Evolutionary conservation across 1,284 basidiomycete genomes (phyloP).

Genomic region (Tremellales sp.): DNA sequence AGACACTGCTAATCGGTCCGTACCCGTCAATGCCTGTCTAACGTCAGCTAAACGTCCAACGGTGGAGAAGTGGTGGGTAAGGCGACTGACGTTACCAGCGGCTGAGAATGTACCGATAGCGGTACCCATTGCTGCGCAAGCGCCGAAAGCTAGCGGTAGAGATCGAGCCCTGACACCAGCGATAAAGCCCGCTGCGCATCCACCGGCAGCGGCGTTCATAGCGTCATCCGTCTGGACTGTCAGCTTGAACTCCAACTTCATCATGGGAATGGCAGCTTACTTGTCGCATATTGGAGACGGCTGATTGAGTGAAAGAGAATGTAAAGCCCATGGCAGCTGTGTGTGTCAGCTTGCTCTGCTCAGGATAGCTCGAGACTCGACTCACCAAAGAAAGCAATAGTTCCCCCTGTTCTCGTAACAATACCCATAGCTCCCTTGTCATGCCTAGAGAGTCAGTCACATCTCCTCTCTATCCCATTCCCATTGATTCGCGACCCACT

Average conservation of each 20-base stretch:
- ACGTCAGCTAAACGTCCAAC: neutral
- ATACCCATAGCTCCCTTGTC: slow-evolving; percentile 81
- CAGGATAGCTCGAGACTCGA: slow-evolving; percentile 5
- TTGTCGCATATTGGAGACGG: slow-evolving; percentile 74
- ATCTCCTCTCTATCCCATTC: neutral
- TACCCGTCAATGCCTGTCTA: slow-evolving; percentile 38
- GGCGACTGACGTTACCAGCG: slow-evolving; percentile 56
- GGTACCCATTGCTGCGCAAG: slow-evolving; percentile 74
- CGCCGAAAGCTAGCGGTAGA: slow-evolving; percentile 74
- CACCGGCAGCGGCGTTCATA: slow-evolving; percentile 78
- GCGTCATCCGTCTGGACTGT: slow-evolving; percentile 63
- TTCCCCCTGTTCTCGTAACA: slow-evolving; percentile 70
- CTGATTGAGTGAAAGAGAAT: slow-evolving; percentile 76
- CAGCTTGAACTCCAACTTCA: too few species aligned
- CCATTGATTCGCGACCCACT: slow-evolving; percentile 22
- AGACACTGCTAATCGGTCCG: slow-evolving; percentile 33
- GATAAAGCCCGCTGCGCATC: slow-evolving; percentile 88
- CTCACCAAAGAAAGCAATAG: slow-evolving; percentile 76
- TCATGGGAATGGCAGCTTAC: slow-evolving; percentile 19
- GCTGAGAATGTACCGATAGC: slow-evolving; percentile 80
- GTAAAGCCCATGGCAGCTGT: slow-evolving; percentile 86
- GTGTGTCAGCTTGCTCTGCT: slow-evolving; percentile 3
- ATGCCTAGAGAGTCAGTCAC: slow-evolving; percentile 52
- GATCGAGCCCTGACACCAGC: slow-evolving; percentile 82
- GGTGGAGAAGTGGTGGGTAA: neutral